Evolutionary conservation across 2,329 filamentous ascomycete species (phyloP).

Genomic region (Beauveria scarabaeidicola): DNA sequence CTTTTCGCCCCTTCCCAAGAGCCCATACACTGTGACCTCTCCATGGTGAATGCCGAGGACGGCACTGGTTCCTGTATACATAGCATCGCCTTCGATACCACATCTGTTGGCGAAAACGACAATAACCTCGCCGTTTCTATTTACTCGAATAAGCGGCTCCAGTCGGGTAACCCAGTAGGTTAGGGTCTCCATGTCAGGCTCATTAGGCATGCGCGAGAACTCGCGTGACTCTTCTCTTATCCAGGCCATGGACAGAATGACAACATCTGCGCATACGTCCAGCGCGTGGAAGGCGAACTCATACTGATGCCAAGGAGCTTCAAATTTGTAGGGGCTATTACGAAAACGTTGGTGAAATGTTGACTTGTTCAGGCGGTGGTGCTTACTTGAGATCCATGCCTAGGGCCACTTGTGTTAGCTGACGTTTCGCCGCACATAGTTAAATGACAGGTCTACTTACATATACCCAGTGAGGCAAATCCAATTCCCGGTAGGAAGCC

Average conservation of each 20-base stretch:
- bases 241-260: constrained; percentile 74
- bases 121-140: constrained; percentile 50
- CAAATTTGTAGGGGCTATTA: constrained; percentile 12
- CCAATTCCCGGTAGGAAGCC: constrained; percentile 35
- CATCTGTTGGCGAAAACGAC: constrained; percentile 64
- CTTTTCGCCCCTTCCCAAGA: constrained; percentile 61
- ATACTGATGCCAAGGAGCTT: constrained; percentile 11
- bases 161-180: constrained; percentile 68
- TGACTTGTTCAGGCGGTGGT: neutral
- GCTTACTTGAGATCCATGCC: constrained; percentile 45
- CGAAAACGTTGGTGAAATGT: too few relatives aligned
- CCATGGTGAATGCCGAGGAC: constrained; percentile 59
- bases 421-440: too few relatives aligned
- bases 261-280: constrained; percentile 46
- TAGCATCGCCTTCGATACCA: constrained; percentile 55
- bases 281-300: constrained; percentile 48
- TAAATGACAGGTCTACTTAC: constrained; percentile 18
- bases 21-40: constrained; percentile 59
- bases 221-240: constrained; percentile 43
- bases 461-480: constrained; percentile 41
- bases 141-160: constrained; percentile 51
- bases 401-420: too few relatives aligned
- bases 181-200: constrained; percentile 65
- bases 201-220: constrained; percentile 40
- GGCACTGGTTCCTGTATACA: constrained; percentile 67